These are phyloP conservation scores for Mycena kentingensis DNA, from an alignment of 768 basidiomycete genomes.

Conservation along the genomic window DNA sequence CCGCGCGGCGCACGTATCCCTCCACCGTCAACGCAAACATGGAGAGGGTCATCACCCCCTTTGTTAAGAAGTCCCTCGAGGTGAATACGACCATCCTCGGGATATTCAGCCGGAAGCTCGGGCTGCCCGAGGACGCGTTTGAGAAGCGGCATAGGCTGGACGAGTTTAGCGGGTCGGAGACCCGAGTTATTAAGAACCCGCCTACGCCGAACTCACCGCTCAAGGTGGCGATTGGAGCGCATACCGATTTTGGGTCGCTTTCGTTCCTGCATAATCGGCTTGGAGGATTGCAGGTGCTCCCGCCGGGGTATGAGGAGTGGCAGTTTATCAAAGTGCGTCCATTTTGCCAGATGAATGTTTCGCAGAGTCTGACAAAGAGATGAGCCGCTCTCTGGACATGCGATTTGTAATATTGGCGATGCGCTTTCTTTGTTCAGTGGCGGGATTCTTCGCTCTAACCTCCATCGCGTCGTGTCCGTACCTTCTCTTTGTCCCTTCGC, in stretches of 20 bases:
- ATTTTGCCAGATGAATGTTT: not conserved
- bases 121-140: slow-evolving; percentile 52
- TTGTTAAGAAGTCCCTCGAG: slow-evolving; percentile 57
- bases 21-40: slow-evolving; percentile 52
- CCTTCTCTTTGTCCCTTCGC: slow-evolving; percentile 6
- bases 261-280: slow-evolving; percentile 71
- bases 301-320: slow-evolving; percentile 63
- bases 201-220: slow-evolving; percentile 36
- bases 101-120: slow-evolving; percentile 59
- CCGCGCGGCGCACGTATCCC: slow-evolving; percentile 60
- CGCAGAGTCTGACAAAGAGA: not conserved
- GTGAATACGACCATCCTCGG: slow-evolving; percentile 55
- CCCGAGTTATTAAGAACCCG: slow-evolving; percentile 54
- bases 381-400: slow-evolving; percentile 56
- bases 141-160: slow-evolving; percentile 42
- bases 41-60: slow-evolving; percentile 50
- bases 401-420: slow-evolving; percentile 65
- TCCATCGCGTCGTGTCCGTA: slow-evolving; percentile 65
- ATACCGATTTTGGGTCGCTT: slow-evolving; percentile 77
- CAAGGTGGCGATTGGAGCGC: slow-evolving; percentile 56
- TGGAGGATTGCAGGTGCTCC: slow-evolving; percentile 70
- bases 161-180: slow-evolving; percentile 59
- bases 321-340: slow-evolving; percentile 63
- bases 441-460: slow-evolving; percentile 62
- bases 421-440: slow-evolving; percentile 64